Evolutionary conservation across 306 rosid species (phyloP), one percentile per base, ranked within the genome.

Genomic region (Vigna radiata): DNA sequence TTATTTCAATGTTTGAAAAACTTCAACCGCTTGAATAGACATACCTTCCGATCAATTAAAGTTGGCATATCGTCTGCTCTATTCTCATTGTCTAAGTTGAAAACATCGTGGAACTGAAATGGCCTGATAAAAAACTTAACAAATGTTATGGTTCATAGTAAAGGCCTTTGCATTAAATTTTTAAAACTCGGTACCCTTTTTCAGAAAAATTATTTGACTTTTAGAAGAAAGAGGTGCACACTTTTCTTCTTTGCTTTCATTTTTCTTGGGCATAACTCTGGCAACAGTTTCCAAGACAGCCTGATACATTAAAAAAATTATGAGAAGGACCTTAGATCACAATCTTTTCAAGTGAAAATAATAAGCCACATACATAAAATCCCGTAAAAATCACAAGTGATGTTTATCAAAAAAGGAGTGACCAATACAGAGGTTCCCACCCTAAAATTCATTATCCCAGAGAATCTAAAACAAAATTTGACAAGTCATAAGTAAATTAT

Each of bases 251-350:
- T 92, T 88, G 76, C 88, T 88, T 58, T 95, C 99, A 76, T 95
- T 95, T 81, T 92, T 95, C 92, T 95, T 92, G 76, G 94, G 36
- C 82, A 55, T 92, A 54, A 95, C 97, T 95, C 99, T 86, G 63
- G 99, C 99, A 61, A 95, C 97, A 16, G 99, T 95, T 89, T 95
- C 99, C 89, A 95, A 80, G 79, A 89, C 92, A 49, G 99, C 99
- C 97, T 90, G 91, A 79, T 76, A 80, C 63, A 87, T 72, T 55
- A 72, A 77, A 62, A 76, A 77, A 19, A 33, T 49, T 47, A 63
- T 68, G 65, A 72, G 50, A 77, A 76, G 67, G 75, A 52, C 66
- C 68, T 67, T 11, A 79, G 75, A 68, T 68, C 52, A 60, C 2
- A 43, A 39, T 18, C 37, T 66, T 46, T 36, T 76, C 77, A 80